Evolutionary conservation across 805 yeast genomes (phyloP).

Genomic region (Pichia scutulata): DNA sequence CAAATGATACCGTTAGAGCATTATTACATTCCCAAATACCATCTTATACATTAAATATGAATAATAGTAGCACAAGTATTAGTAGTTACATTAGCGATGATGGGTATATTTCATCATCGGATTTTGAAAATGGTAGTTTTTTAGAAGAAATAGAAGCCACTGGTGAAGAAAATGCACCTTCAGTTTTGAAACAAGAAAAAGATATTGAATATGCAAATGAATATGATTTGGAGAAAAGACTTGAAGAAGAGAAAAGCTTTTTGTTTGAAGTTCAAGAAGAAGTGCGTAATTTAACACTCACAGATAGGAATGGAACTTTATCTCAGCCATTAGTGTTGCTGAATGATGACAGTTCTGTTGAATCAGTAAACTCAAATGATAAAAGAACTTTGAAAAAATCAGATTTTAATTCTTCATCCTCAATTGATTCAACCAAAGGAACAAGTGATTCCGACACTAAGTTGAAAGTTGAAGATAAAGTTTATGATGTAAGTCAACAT

Average conservation of each 20-base stretch:
- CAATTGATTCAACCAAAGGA: neutral
- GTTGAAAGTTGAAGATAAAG: neutral
- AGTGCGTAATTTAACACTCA: neutral
- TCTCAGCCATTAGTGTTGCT: neutral
- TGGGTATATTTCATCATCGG: neutral
- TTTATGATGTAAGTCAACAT: conserved; percentile 1
- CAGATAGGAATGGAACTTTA: neutral
- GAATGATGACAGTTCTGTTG: neutral
- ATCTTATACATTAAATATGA: neutral
- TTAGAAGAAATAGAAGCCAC: conserved; percentile 1
- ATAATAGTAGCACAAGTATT: conserved; percentile 4
- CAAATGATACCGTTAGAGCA: conserved; percentile 60
- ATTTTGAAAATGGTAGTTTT: conserved; percentile 1
- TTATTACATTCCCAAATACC: conserved; percentile 15
- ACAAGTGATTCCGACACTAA: neutral
- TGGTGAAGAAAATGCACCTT: neutral
- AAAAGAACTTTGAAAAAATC: neutral
- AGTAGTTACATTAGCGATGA: neutral
- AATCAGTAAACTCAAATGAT: neutral
- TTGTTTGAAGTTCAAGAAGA: neutral
- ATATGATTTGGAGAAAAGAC: neutral
- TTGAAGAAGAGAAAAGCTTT: neutral
- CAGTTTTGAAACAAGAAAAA: neutral
- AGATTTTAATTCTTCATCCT: neutral
- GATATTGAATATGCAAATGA: conserved; percentile 2